Evolutionary conservation across 176 grass and related monocot genomes (phyloP).

Genomic region (Cenchrus americanus): DNA sequence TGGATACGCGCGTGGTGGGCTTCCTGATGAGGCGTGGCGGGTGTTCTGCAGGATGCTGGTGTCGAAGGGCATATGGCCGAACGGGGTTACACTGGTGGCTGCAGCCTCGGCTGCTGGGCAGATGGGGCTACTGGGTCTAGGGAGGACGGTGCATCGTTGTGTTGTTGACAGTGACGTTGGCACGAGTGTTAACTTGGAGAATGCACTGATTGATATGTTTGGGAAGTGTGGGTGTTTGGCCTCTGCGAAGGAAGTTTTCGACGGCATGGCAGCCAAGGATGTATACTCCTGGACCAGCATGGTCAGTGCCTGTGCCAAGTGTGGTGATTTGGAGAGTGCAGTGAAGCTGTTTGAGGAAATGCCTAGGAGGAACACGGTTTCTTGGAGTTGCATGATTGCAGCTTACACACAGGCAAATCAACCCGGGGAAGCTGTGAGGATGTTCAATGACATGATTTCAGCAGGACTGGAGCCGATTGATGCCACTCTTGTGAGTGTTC

Average conservation of each 20-base stretch:
- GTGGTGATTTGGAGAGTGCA: conserved; percentile 51
- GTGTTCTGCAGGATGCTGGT: conserved; percentile 65
- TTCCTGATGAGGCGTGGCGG: conserved; percentile 47
- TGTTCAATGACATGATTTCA: conserved; percentile 60
- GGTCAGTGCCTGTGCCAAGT: conserved; percentile 60
- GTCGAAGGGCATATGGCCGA: conserved; percentile 11
- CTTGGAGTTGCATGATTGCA: conserved; percentile 75
- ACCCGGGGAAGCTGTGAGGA: conserved; percentile 47
- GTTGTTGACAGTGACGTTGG: conserved; percentile 17
- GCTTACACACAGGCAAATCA: conserved; percentile 55
- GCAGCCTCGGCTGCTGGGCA: conserved; percentile 54
- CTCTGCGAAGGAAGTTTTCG: conserved; percentile 61
- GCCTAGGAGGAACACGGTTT: conserved; percentile 59
- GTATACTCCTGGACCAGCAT: conserved; percentile 74
- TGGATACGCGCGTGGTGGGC: conserved; percentile 17
- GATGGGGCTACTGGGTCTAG: conserved; percentile 43
- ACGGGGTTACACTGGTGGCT: conserved; percentile 54
- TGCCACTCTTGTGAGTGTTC: conserved; percentile 63
- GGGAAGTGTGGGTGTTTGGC: conserved; percentile 53
- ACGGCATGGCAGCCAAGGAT: conserved; percentile 54
- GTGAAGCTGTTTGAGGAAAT: conserved; percentile 48
- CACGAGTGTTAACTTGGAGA: conserved; percentile 42
- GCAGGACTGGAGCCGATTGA: conserved; percentile 55
- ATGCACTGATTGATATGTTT: conserved; percentile 63
- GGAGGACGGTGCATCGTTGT: conserved; percentile 44